Evolutionary conservation across 495 filamentous ascomycete species (phyloP).

Genomic region (Penicillium psychrofluorescens): DNA sequence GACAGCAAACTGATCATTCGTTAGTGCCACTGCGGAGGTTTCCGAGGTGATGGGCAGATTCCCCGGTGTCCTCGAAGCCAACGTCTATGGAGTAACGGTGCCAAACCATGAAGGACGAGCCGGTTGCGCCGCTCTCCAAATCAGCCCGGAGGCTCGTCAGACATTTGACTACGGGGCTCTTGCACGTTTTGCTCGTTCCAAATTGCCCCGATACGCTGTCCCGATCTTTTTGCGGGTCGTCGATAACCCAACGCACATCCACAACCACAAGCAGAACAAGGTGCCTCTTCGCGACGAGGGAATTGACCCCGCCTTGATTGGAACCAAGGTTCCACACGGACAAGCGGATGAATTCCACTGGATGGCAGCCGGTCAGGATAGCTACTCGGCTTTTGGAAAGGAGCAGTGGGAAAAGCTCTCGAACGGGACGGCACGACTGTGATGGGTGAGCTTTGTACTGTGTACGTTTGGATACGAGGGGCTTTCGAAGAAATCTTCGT

Average conservation of each 20-base stretch:
- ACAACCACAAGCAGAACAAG: constrained; percentile 86
- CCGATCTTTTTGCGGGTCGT: constrained; percentile 67
- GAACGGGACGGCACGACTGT: constrained; percentile 40
- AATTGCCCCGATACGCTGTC: constrained; percentile 68
- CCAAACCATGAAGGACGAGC: constrained; percentile 67
- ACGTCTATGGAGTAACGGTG: constrained; percentile 69
- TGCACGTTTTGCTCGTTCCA: constrained; percentile 42
- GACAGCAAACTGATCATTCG: background rate
- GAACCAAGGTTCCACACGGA: constrained; percentile 41
- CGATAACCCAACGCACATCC: constrained; percentile 51
- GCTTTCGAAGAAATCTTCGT: too few species aligned
- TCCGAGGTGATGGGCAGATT: constrained; percentile 57
- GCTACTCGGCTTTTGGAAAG: constrained; percentile 51
- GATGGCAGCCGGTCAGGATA: constrained; percentile 43
- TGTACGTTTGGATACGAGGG: too few species aligned
- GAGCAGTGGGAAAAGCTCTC: constrained; percentile 52
- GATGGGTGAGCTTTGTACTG: background rate
- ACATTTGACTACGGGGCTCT: constrained; percentile 48
- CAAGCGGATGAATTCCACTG: constrained; percentile 47
- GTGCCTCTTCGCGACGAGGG: constrained; percentile 64
- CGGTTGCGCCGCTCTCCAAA: constrained; percentile 54
- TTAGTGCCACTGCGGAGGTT: constrained; percentile 61
- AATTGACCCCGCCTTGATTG: constrained; percentile 48
- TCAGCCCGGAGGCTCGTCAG: constrained; percentile 27
- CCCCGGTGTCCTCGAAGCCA: constrained; percentile 64